Evolutionary conservation across 352 stramenopile species (phyloP), one percentile per base, ranked within the genome.

Genomic region (Globisporangium uncinulatum): DNA sequence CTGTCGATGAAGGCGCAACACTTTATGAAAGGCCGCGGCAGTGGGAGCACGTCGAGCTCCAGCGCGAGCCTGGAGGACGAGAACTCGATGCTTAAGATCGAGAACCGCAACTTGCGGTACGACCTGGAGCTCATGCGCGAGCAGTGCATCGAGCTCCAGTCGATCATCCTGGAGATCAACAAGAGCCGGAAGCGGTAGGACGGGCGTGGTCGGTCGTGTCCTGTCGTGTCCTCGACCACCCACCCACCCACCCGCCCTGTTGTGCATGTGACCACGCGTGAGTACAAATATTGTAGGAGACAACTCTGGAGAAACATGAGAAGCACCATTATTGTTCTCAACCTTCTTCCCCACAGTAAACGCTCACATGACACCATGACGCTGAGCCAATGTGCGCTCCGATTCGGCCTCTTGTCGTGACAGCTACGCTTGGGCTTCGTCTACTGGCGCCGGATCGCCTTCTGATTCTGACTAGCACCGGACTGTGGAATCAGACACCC

Each of bases 161-260:
- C 83, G 51, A 94, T 94, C 64, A 94, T 94, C 55, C 74, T 94
- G 45, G 83, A 94, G 76, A 94, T 94, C 68, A 92, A 94, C 79
- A 90, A 89, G 70, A 92, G 83, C 61, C 79, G 83, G 51, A 93
- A 93, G 74, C 77, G 83, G 67, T 93, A 84, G 63, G 62, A 39
- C 7, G 63, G 62, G 10, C 7, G 34, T 13, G 34, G 34, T 39
- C 34, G 34, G 34, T 39, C 34, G 34, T 39, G 34, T 8, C 34
- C 10, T 13, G 32, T 37, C 9, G 32, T 37, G 32, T 8, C 11
- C 15, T 44, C 24, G 41, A 24, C 37, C 9, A 61, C 13, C 10
- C 15, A 20, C 39, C 39, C 6, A 44, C 39, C 15, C 15, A 45
- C 9, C 4, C 42, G 42, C 7, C 15, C 21, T 3, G n/a, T 39